A percentile compares a stretch with the other conserved stretches of the same genome.
Conservation (phyloP, 2,329 filamentous ascomycete genomes). For the Fusarium penzigii region DNA sequence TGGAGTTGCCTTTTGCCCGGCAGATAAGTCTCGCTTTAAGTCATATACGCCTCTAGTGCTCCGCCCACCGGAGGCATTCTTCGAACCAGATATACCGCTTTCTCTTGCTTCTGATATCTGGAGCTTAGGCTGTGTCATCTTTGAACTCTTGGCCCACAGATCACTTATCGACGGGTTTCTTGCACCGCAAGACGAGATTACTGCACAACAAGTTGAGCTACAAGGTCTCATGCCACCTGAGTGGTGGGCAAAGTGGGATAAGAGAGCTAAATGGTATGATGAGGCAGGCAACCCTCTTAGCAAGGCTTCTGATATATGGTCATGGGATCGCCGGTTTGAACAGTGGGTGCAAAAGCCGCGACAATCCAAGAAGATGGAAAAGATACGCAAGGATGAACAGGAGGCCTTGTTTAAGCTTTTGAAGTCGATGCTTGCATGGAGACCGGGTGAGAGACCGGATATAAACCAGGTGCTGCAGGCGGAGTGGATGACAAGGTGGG, state of each 20-base stretch:
- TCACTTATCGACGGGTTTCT: conserved; percentile 21
- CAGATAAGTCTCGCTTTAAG: conserved; percentile 19
- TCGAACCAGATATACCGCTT: conserved; percentile 36
- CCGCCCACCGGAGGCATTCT: conserved; percentile 37
- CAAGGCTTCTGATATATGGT: conserved; percentile 4
- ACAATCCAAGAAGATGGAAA: background rate
- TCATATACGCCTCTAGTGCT: conserved; percentile 33
- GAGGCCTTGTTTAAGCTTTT: conserved; percentile 6
- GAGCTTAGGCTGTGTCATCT: conserved; percentile 41
- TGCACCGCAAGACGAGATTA: conserved; percentile 17
- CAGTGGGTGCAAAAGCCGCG: conserved; percentile 11
- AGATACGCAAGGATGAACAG: conserved; percentile 1
- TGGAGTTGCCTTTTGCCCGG: conserved; percentile 36
- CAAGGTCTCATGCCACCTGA: conserved; percentile 17
- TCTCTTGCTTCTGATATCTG: conserved; percentile 40
- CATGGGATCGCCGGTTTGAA: conserved; percentile 11
- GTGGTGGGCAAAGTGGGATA: conserved; percentile 26
- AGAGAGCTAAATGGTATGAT: conserved; percentile 20
- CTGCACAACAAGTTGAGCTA: conserved; percentile 18
- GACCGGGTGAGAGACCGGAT: conserved; percentile 4
- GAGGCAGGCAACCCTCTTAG: conserved; percentile 11
- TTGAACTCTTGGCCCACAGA: conserved; percentile 32
- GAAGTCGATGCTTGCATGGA: conserved; percentile 13
- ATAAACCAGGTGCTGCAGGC: conserved; percentile 9
- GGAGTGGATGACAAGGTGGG: conserved; percentile 20